phyloP scores from a whole-genome alignment of 495 filamentous ascomycete genomes.

The Acidiella bohemica region DNA sequence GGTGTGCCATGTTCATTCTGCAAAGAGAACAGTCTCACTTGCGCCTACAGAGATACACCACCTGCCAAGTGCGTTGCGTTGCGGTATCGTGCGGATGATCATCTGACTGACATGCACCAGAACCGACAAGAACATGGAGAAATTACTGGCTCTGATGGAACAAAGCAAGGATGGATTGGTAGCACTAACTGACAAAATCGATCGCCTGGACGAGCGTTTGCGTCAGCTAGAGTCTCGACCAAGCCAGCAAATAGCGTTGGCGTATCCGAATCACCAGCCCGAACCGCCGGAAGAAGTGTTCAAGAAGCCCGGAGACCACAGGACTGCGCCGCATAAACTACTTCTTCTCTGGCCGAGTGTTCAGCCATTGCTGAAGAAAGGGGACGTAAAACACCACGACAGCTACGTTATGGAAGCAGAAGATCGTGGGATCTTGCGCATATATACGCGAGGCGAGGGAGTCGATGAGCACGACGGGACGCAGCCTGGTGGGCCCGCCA shows the following conservation, averaged over 20 bases:
- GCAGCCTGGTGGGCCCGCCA: slow-evolving; percentile 21
- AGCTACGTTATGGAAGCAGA: slow-evolving; percentile 66
- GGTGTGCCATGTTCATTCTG: slow-evolving; percentile 32
- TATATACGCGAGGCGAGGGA: slow-evolving; percentile 71
- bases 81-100: slow-evolving; percentile 7
- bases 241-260: too few relatives aligned
- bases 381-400: slow-evolving; percentile 33
- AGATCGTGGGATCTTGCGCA: slow-evolving; percentile 55
- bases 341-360: slow-evolving; percentile 54
- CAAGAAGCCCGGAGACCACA: slow-evolving; percentile 47
- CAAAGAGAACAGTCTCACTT: slow-evolving; percentile 42
- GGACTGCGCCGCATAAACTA: slow-evolving; percentile 65
- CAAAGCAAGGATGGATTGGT: slow-evolving; percentile 29
- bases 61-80: slow-evolving; percentile 46
- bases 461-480: slow-evolving; percentile 34
- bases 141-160: slow-evolving; percentile 25
- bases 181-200: slow-evolving; percentile 6
- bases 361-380: slow-evolving; percentile 36
- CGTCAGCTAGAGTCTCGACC: too few relatives aligned
- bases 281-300: background rate
- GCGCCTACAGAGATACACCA: slow-evolving; percentile 52
- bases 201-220: slow-evolving; percentile 6
- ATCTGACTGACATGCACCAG: slow-evolving; percentile 25
- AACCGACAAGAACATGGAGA: slow-evolving; percentile 31
- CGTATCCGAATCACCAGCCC: too few relatives aligned